Evolutionary conservation across 176 grass and related monocot genomes (phyloP), one percentile per base, ranked within the genome.

Genomic region (Pontederia crassipes): DNA sequence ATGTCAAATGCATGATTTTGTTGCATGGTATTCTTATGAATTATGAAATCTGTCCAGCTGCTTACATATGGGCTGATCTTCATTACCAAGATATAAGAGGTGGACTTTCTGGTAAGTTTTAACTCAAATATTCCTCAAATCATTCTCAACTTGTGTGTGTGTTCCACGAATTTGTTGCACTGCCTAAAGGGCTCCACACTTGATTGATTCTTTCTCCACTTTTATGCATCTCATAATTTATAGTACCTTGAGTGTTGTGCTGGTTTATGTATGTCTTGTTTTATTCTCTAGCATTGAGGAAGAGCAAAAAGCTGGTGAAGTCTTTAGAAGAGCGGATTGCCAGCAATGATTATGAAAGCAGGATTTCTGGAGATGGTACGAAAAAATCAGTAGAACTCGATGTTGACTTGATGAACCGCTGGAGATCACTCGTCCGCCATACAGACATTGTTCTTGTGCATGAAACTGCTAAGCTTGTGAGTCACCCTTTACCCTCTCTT

Each of bases 11-110:
- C 28, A 28, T 70, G n/a, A 65, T 58, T 73, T 17, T 26, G 53
- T 15, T 20, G 45, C 63, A 54, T 46, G 35, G 20, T 24, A 24
- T 24, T 16, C 11, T 70, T 24, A 24, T 24, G 20, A 24, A 24
- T 29, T 67, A 47, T 76, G 60, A 77, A 11, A 28, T 14, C 15
- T 3, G 52, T 77, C 65, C 58, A 96, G 87, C 93, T 81, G 78
- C 79, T 60, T 91, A 88, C 79, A 97, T 88, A 84, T 85, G 55
- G 87, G 60, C 76, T 12, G 87, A 97, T 82, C 81, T 97, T 55
- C 75, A 85, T 80, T 97, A 88, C 65, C 84, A 83, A 76, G 93
- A 91, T 64, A 46, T 79, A 20, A 88, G 79, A 68, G 82, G 86
- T 18, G 84, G 79, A 8, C 84, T 92, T 72, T 77, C 87, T 79